A percentile compares a stretch with the other conserved stretches of the same genome.
phyloP scores from a whole-genome alignment of 1,139 yeast species.

The Kluyveromyces sp. region DNA sequence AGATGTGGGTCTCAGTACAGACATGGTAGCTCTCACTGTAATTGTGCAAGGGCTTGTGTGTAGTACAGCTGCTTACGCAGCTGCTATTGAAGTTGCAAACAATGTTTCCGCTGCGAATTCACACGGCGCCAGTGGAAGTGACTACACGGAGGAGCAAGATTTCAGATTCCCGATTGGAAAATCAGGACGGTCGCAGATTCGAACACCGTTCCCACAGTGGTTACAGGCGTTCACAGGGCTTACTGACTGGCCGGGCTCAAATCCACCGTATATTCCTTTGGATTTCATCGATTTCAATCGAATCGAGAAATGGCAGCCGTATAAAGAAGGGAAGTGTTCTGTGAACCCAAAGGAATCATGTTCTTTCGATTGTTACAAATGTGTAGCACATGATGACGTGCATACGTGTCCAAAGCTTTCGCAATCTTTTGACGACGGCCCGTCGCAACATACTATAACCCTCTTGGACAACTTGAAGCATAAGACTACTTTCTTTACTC shows the following conservation, averaged over 20 bases:
- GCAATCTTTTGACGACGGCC: slow-evolving; percentile 96
- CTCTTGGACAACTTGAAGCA: slow-evolving; percentile 47
- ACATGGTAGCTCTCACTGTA: not conserved
- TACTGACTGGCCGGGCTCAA: slow-evolving; percentile 71
- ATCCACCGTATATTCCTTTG: slow-evolving; percentile 82
- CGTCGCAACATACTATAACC: slow-evolving; percentile 61
- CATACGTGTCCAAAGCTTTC: slow-evolving; percentile 65
- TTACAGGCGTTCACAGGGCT: slow-evolving; percentile 65
- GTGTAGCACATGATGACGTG: slow-evolving; percentile 73
- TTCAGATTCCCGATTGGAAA: slow-evolving; percentile 6
- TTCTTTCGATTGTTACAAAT: slow-evolving; percentile 80
- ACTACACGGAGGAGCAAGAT: not conserved
- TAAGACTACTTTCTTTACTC: slow-evolving; percentile 72
- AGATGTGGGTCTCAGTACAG: not conserved
- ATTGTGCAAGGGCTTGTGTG: not conserved
- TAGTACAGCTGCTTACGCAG: not conserved
- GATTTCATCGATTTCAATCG: slow-evolving; percentile 54
- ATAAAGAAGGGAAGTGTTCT: slow-evolving; percentile 57
- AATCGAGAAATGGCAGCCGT: slow-evolving; percentile 44
- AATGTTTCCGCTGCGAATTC: not conserved
- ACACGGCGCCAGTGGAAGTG: not conserved
- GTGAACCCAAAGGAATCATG: slow-evolving; percentile 46
- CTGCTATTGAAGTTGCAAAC: not conserved
- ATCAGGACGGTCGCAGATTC: not conserved
- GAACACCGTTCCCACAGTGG: slow-evolving; percentile 71